phyloP scores from a whole-genome alignment of 2,329 filamentous ascomycete species.

The Diaporthe vaccinii region DNA sequence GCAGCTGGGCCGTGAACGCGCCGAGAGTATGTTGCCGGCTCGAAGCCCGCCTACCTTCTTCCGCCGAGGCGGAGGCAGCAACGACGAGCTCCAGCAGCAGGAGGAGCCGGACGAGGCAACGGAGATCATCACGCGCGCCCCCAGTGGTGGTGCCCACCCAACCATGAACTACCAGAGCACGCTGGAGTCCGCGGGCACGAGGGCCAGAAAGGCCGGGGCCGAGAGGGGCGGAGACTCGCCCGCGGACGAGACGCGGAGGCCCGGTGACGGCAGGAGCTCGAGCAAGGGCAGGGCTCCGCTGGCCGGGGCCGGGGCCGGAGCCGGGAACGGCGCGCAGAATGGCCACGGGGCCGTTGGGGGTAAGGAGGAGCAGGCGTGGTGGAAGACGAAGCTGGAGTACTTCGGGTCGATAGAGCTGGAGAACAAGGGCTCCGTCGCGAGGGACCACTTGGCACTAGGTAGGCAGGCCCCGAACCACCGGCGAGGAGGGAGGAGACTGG shows the following conservation, averaged over 20 bases:
- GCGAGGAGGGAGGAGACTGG: background rate
- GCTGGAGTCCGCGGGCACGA: constrained; percentile 21
- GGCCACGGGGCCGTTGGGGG: constrained; percentile 37
- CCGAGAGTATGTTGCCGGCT: constrained; percentile 40
- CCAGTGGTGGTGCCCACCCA: constrained; percentile 15
- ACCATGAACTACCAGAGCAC: constrained; percentile 41
- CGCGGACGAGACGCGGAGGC: background rate
- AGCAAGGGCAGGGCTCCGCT: constrained; percentile 29
- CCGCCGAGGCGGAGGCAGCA: background rate
- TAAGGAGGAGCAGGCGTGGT: constrained; percentile 53
- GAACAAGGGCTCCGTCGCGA: constrained; percentile 86
- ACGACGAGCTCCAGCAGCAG: background rate
- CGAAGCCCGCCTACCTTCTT: constrained; percentile 35
- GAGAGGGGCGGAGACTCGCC: background rate
- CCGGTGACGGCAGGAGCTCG: background rate
- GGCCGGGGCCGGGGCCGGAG: constrained; percentile 15
- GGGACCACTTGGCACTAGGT: constrained; percentile 87
- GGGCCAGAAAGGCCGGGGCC: constrained; percentile 19
- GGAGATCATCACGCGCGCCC: constrained; percentile 27
- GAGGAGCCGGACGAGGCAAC: constrained; percentile 39
- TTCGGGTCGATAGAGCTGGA: constrained; percentile 80
- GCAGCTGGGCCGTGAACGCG: constrained; percentile 40
- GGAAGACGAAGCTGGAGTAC: constrained; percentile 66
- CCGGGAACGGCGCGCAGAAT: constrained; percentile 42
- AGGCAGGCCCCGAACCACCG: constrained; percentile 43